Evolutionary conservation across 1,284 basidiomycete species (phyloP).

Genomic region (Ustanciosporium gigantosporum): DNA sequence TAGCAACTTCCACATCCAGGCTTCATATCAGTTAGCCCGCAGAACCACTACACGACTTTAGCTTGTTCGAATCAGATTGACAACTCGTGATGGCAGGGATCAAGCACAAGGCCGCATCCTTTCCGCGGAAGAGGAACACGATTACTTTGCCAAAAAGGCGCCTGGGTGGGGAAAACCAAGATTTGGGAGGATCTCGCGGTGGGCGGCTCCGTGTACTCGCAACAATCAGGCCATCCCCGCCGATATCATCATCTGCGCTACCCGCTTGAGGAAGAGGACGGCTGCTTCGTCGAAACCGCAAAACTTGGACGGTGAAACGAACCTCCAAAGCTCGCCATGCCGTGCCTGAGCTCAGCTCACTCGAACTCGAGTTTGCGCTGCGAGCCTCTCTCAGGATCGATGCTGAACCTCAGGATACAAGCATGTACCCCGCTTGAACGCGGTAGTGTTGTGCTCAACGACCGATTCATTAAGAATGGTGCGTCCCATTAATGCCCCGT

Average conservation of each 20-base stretch:
- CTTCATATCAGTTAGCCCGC: slow-evolving; percentile 18
- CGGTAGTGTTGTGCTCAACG: slow-evolving; percentile 70
- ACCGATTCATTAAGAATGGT: slow-evolving; percentile 51
- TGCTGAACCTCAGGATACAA: slow-evolving; percentile 83
- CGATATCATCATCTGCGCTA: slow-evolving; percentile 90
- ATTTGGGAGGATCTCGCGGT: slow-evolving; percentile 72
- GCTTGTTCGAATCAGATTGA: slow-evolving; percentile 36
- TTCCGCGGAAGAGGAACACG: slow-evolving; percentile 34
- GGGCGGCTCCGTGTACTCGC: slow-evolving; percentile 89
- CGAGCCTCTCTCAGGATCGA: slow-evolving; percentile 72
- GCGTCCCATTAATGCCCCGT: slow-evolving; percentile 68
- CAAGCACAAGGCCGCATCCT: slow-evolving; percentile 42
- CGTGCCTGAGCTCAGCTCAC: slow-evolving; percentile 65
- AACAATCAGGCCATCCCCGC: slow-evolving; percentile 89
- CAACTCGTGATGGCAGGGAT: slow-evolving; percentile 44
- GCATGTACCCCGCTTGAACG: slow-evolving; percentile 93
- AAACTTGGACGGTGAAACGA: slow-evolving; percentile 98
- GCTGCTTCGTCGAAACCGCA: slow-evolving; percentile 97
- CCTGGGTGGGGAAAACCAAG: too few relatives aligned
- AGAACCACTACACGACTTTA: slow-evolving; percentile 29
- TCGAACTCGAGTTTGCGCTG: slow-evolving; percentile 44
- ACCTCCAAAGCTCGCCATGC: slow-evolving; percentile 92
- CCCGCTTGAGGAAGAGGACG: slow-evolving; percentile 98
- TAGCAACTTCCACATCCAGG: slow-evolving; percentile 6
- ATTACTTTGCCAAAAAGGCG: slow-evolving; percentile 34